phyloP scores from a whole-genome alignment of 2,329 filamentous ascomycete species.

The Meredithiella fracta region DNA sequence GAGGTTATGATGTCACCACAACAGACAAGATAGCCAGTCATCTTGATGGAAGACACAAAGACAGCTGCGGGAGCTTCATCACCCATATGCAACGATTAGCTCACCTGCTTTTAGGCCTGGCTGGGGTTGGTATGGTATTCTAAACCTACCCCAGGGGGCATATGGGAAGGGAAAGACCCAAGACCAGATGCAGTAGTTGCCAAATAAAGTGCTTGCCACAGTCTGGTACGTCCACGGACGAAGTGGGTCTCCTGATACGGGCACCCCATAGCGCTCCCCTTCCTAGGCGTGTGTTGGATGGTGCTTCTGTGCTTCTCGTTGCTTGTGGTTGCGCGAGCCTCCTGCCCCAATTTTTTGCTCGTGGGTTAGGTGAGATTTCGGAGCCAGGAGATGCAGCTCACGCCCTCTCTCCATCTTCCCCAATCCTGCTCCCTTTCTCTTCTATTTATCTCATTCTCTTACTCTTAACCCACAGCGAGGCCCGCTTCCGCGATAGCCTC shows the following conservation, averaged over 20 bases:
- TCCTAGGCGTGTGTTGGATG: not conserved
- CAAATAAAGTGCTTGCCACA: constrained; percentile 13
- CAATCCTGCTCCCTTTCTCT: constrained; percentile 15
- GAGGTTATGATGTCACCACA: not conserved
- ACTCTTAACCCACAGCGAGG: constrained; percentile 11
- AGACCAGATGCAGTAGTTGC: not conserved
- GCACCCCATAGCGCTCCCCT: constrained; percentile 10
- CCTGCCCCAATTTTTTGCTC: constrained; percentile 16
- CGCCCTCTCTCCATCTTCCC: constrained; percentile 16
- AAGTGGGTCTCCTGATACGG: constrained; percentile 12
- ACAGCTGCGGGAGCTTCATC: not conserved
- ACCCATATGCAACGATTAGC: not conserved
- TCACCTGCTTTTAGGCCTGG: not conserved
- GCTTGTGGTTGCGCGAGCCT: constrained; percentile 4
- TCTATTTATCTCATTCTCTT: constrained; percentile 16
- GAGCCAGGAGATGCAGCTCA: constrained; percentile 15
- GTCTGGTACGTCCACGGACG: constrained; percentile 1
- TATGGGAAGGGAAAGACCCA: not conserved
- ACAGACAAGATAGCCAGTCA: not conserved
- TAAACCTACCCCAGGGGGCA: too few relatives aligned
- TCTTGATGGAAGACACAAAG: not conserved
- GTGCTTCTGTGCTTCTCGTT: too few relatives aligned
- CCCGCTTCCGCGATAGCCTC: constrained; percentile 11
- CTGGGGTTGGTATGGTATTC: too few relatives aligned
- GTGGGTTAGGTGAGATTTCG: constrained; percentile 16